These are phyloP conservation scores for Aspergillus arachidicola DNA, from an alignment of 2,329 filamentous ascomycete genomes.

Conservation along the genomic window DNA sequence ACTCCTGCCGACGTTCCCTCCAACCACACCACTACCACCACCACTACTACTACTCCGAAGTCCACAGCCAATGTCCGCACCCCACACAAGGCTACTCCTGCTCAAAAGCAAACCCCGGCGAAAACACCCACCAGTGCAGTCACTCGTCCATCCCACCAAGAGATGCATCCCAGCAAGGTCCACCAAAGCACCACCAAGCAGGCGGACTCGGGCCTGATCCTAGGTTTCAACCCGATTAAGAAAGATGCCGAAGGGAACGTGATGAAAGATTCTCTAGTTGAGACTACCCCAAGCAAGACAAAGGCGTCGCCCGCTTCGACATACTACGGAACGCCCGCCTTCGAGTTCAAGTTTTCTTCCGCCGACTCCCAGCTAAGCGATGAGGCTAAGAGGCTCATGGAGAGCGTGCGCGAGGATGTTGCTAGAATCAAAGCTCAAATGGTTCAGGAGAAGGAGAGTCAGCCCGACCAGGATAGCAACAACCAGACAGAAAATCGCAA, in stretches of 20 bases:
- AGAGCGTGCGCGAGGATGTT: slow-evolving; percentile 72
- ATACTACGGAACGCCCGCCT: slow-evolving; percentile 46
- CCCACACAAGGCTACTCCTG: slow-evolving; percentile 23
- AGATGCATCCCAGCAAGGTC: slow-evolving; percentile 89
- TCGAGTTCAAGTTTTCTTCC: slow-evolving; percentile 50
- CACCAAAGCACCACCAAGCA: slow-evolving; percentile 74
- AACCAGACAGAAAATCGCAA: slow-evolving; percentile 59
- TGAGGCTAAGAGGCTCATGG: slow-evolving; percentile 60
- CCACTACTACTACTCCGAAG: not conserved
- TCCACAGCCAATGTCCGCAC: slow-evolving; percentile 20
- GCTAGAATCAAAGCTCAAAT: slow-evolving; percentile 71
- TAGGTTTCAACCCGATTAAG: slow-evolving; percentile 79
- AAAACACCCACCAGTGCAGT: slow-evolving; percentile 56
- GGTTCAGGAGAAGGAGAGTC: slow-evolving; percentile 61
- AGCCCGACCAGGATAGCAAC: slow-evolving; percentile 49
- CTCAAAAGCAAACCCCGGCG: slow-evolving; percentile 27
- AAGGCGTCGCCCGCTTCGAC: slow-evolving; percentile 34
- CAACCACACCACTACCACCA: slow-evolving; percentile 13
- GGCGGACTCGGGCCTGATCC: slow-evolving; percentile 75
- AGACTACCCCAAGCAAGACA: slow-evolving; percentile 48
- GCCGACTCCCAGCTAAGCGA: slow-evolving; percentile 49
- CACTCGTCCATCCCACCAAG: slow-evolving; percentile 70
- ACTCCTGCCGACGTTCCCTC: slow-evolving; percentile 36
- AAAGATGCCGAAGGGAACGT: slow-evolving; percentile 41
- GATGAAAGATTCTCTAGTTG: slow-evolving; percentile 30